These are phyloP conservation scores for Maudiozyma barnettii DNA, from an alignment of 805 yeast genomes.

Conservation along the genomic window DNA sequence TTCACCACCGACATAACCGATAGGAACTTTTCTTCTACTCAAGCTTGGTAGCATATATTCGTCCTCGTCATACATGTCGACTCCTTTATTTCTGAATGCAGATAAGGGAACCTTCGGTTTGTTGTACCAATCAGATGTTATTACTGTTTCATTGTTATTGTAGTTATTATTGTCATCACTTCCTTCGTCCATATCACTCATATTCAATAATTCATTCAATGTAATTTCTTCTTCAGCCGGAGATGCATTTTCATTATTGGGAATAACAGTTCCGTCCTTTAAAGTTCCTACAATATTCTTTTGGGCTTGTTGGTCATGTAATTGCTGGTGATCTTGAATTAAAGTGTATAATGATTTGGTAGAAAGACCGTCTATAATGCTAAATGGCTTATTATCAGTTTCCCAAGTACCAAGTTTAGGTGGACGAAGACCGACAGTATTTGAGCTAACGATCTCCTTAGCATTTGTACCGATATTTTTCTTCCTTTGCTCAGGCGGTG, in stretches of 20 bases:
- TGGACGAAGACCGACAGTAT: conserved; percentile 76
- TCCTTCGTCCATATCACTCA: conserved; percentile 77
- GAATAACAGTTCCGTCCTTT: background rate
- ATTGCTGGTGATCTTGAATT: conserved; percentile 25
- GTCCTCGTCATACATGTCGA: conserved; percentile 29
- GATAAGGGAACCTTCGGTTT: conserved; percentile 65
- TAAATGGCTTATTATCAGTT: conserved; percentile 74
- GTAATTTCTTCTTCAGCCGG: conserved; percentile 32
- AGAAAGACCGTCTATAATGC: conserved; percentile 88
- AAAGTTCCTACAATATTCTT: conserved; percentile 15
- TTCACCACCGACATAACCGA: conserved; percentile 30
- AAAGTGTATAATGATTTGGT: conserved; percentile 70
- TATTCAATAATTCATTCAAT: conserved; percentile 76
- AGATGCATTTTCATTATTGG: background rate
- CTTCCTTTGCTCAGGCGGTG: conserved; percentile 49
- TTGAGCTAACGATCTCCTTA: conserved; percentile 87
- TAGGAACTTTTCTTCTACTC: conserved; percentile 27
- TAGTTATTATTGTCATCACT: conserved; percentile 36
- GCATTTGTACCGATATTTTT: conserved; percentile 62
- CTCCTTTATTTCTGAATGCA: conserved; percentile 80
- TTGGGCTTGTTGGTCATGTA: conserved; percentile 18
- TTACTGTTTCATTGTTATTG: conserved; percentile 27
- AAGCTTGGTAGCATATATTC: conserved; percentile 24
- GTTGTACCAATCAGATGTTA: conserved; percentile 30
- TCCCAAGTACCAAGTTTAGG: conserved; percentile 92